Conservation (phyloP, 345 rosid genomes). For the Adansonia digitata region DNA sequence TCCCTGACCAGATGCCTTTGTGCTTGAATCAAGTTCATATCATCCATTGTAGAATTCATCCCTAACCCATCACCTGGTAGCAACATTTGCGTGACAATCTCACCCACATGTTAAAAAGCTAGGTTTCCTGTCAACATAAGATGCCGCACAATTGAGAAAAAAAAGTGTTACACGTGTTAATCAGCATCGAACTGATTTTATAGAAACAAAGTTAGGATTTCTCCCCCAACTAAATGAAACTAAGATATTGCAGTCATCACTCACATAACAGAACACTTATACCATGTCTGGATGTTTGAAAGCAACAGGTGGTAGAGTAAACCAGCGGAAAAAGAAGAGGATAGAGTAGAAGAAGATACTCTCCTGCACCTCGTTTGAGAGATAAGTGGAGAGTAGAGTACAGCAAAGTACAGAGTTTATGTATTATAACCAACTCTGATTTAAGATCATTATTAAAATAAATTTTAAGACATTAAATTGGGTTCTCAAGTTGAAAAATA, state of each 20-base stretch:
- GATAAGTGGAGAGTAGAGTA: neutral
- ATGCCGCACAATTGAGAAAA: neutral
- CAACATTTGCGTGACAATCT: constrained; percentile 87
- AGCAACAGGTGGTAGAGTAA: neutral
- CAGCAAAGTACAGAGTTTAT: neutral
- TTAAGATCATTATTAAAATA: neutral
- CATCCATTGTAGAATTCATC: constrained; percentile 95
- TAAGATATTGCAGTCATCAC: neutral
- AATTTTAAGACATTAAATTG: neutral
- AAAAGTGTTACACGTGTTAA: neutral
- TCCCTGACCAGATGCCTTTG: constrained; percentile 96
- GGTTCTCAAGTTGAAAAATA: neutral
- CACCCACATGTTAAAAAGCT: constrained; percentile 8
- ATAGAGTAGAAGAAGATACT: neutral
- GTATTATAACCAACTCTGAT: neutral
- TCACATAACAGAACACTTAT: neutral
- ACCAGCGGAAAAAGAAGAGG: neutral
- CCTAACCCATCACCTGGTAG: constrained; percentile 67
- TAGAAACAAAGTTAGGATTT: neutral
- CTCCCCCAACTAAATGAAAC: neutral
- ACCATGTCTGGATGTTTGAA: neutral
- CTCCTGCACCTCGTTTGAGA: neutral
- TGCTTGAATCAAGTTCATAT: constrained; percentile 92
- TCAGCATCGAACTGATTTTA: neutral
- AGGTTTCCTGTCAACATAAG: constrained; percentile 1